Base-by-base conservation (phyloP, 1,139 yeast genomes). In the Magnusiomyces ingens region DNA sequence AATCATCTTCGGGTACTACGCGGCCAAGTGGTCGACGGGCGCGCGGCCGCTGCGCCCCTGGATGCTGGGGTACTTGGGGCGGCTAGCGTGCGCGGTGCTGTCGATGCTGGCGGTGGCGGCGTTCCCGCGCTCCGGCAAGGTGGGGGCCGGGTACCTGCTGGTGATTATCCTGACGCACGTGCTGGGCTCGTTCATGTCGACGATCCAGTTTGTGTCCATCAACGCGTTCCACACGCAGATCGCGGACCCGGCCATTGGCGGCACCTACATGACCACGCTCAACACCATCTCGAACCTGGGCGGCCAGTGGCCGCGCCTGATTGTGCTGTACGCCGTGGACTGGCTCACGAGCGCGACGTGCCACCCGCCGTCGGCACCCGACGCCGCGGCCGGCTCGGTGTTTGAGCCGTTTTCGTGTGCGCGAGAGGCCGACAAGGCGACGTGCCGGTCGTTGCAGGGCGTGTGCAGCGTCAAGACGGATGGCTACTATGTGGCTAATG, bases 211-310 rank as follows among this genome's bases (percentile, higher is more conserved):
- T 72, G 98, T 93, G 29, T 86, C 96, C 3, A 82, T 93, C 53
- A 85, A 91, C 65, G 95, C 98, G 0, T 94, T 93, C 74, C 97
- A 91, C 69, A 91, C 97, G 3, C 84, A 85, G 63, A 87, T 94
- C 52, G 96, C 99, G 1, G 99, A 93, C 67, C 98, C 99, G 0
- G 71, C 82, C 13, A 88, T 93, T 62, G 99, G 99, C 17, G 99
- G 99, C 1, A 94, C 99, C 0, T 93, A 93, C 68, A 93, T 94
- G 98, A 93, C 99, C 0, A 84, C 96, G 0, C 74, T 93, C 55
- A 94, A 94, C 69, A 93, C 99, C 0, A 75, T 93, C 51, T 84
- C 95, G 40, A 93, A 93, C 65, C 77, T 91, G 55, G 99, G 99
- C 38, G 99, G 99, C 3, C 94, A 95, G 29, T 94, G 99, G 99